Evolutionary conservation across 202 grass and related monocot species (phyloP), one percentile per base, ranked within the genome.

Genomic region (Bolboschoenoplectus hybrid): DNA sequence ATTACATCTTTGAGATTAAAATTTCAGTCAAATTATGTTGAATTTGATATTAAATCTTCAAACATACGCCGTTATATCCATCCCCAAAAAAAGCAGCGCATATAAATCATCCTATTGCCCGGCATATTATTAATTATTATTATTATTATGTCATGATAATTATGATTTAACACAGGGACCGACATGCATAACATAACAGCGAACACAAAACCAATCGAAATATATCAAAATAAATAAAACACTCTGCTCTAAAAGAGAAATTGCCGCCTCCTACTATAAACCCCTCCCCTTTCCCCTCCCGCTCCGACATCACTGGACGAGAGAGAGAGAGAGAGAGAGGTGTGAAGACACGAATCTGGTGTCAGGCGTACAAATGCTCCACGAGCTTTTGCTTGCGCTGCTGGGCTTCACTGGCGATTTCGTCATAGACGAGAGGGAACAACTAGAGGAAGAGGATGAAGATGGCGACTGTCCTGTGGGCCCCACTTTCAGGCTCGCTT

Each of bases 331-430:
- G 14, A 43, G 53, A 63, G 14, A 63, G 39, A 26, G n/a, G 9
- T 6, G 0, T 0, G 2, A 0, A 5, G 3, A 35, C 13, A 60
- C 26, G 0, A 39, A 61, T 79, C 36, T 40, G 32, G 79, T 55
- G 46, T 12, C 80, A 46, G 38, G 2, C 19, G 75, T 51, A 56
- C 44, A 55, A 87, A 98, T 98, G 96, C 93, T 98, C 38, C 96
- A 95, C 89, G 96, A 98, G 86, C 84, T 98, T 75, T 89, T 98
- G 84, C 90, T 95, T 56, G 89, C 93, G 67, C 96, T 98, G 50
- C 86, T 95, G 20, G 93, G 96, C 56, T 94, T 94, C 93, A 98
- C 96, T 7, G 96, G 93, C 13, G 96, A 98, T 67, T 95, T 98
- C 86, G 87, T 95, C 49, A 80, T 94, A 64, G 96, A 95, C 74